Conservation (phyloP, 768 basidiomycete genomes). For the Lactifluus subvellereus region DNA sequence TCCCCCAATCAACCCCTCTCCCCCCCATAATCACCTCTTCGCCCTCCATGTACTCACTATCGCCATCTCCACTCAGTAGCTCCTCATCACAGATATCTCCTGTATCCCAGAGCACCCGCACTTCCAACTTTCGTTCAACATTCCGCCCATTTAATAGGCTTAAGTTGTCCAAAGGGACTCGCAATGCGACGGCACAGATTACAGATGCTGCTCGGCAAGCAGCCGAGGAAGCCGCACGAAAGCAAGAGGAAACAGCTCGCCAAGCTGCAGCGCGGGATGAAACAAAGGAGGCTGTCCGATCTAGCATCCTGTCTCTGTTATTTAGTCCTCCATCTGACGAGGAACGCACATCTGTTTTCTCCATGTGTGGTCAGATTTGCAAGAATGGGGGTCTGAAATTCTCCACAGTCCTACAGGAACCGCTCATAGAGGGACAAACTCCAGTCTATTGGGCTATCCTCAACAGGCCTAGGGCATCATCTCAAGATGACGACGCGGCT, state of each 20-base stretch:
- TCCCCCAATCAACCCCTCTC: neutral
- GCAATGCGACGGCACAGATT: neutral
- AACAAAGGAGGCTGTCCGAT: neutral
- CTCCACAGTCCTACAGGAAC: slow-evolving; percentile 53
- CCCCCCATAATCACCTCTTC: neutral
- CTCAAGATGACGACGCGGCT: slow-evolving; percentile 9
- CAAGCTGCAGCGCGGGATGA: neutral
- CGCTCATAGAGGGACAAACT: slow-evolving; percentile 54
- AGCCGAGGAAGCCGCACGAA: neutral
- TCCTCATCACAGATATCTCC: neutral
- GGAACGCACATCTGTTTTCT: slow-evolving; percentile 40
- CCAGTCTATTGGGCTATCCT: slow-evolving; percentile 72
- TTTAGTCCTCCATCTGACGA: slow-evolving; percentile 29
- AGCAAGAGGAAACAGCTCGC: neutral
- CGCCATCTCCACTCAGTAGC: neutral
- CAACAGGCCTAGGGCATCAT: slow-evolving; percentile 35
- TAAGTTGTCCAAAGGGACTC: neutral
- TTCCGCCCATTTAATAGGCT: neutral
- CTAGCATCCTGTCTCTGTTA: slow-evolving; percentile 33
- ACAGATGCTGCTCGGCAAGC: neutral
- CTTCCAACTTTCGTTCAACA: neutral
- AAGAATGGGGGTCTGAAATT: slow-evolving; percentile 42
- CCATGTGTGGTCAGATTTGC: slow-evolving; percentile 59
- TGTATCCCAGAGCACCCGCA: neutral
- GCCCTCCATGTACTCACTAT: neutral